These are phyloP conservation scores for Calonectria ilicicola DNA, from an alignment of 2,329 filamentous ascomycete genomes.

Conservation along the genomic window DNA sequence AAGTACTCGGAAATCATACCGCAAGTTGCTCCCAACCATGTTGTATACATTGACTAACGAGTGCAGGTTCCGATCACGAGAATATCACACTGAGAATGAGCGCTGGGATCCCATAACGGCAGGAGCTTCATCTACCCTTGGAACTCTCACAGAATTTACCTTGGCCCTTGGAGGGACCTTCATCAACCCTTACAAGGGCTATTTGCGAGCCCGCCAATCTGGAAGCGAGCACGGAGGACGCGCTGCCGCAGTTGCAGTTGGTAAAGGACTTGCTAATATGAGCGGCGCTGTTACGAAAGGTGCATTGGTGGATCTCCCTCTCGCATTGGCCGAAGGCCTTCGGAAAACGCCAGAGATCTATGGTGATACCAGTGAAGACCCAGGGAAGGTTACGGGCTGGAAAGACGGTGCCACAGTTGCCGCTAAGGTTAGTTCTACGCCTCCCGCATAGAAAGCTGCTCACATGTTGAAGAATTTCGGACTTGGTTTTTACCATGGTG, in stretches of 20 bases:
- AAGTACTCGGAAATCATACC: background rate
- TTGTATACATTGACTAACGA: background rate
- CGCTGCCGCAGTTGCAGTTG: background rate
- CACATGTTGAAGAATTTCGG: background rate
- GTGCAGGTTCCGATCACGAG: background rate
- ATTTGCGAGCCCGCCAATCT: no score
- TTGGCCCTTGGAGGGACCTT: background rate
- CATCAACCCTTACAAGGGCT: background rate
- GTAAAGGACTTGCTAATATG: background rate
- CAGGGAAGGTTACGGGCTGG: background rate
- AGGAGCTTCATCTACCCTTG: background rate
- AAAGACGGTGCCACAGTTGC: background rate
- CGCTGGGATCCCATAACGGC: conserved; percentile 14
- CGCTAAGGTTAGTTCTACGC: background rate
- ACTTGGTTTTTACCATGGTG: background rate
- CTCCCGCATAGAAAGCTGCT: background rate
- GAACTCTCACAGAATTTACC: background rate
- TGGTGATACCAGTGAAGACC: background rate
- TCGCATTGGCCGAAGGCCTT: background rate
- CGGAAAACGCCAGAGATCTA: background rate
- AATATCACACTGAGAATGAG: background rate
- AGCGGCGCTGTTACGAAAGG: background rate
- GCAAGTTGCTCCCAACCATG: background rate
- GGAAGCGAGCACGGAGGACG: background rate
- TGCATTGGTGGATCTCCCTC: background rate